Evolutionary conservation across 352 stramenopile genomes (phyloP).

Genomic region (Pythium myriotylum): DNA sequence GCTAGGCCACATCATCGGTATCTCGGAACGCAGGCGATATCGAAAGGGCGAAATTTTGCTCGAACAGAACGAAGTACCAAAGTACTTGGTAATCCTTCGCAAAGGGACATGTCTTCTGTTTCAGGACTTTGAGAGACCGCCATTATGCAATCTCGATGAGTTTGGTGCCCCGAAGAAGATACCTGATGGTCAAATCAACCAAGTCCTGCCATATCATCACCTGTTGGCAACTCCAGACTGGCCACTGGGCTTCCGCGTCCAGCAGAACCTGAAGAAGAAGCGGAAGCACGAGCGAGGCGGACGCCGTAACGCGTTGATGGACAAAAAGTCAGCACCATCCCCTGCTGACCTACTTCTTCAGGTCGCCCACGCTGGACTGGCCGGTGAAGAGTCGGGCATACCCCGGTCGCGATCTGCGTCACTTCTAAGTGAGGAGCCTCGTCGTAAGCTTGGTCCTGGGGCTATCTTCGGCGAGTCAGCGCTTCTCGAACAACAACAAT

Average conservation of each 20-base stretch:
- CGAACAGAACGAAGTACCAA: conserved; percentile 60
- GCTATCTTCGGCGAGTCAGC: conserved; percentile 66
- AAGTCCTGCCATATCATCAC: conserved; percentile 54
- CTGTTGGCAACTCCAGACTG: conserved; percentile 61
- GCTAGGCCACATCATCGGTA: conserved; percentile 70
- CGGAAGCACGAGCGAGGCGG: conserved; percentile 44
- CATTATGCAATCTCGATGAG: conserved; percentile 26
- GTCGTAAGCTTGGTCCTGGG: conserved; percentile 48
- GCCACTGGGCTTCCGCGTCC: conserved; percentile 61
- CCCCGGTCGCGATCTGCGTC: not conserved
- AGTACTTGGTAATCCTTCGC: conserved; percentile 55
- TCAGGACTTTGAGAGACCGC: conserved; percentile 60
- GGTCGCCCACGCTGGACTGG: conserved; percentile 1
- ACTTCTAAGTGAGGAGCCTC: conserved; percentile 26
- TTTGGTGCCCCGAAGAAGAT: not conserved
- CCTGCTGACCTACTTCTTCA: conserved; percentile 23
- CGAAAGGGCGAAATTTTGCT: conserved; percentile 69
- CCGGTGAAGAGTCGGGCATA: not conserved
- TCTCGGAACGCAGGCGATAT: conserved; percentile 69
- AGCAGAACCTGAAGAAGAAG: conserved; percentile 35
- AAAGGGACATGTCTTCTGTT: conserved; percentile 70
- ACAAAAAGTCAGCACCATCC: conserved; percentile 7
- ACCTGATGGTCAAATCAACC: conserved; percentile 26
- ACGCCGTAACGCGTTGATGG: conserved; percentile 49
- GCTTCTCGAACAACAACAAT: conserved; percentile 53